Evolutionary conservation across 2,329 filamentous ascomycete genomes (phyloP), one percentile per base, ranked within the genome.

Genomic region (Monilinia polystroma): DNA sequence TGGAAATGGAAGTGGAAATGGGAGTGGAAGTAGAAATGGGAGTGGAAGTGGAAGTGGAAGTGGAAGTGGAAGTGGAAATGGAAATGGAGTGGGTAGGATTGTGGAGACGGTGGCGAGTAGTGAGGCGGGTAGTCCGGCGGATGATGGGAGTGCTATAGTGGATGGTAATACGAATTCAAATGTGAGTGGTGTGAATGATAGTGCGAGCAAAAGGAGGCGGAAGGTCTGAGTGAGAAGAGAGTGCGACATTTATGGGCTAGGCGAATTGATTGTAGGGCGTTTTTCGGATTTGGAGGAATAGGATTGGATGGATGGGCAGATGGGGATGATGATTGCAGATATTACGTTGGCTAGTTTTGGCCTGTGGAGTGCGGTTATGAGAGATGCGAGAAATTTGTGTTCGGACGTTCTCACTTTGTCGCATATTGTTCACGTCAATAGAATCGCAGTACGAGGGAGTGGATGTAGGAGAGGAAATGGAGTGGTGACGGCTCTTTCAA

Each of bases 71-170:
- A 38, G 38, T 41, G 43, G 23, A 2, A 58, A 18, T 52, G 45
- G 41, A 18, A 47, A 56, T 67, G 59, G 29, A 6, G 4, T 10
- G 38, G 43, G 58, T 10, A 67, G 69, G 32, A 66, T 73, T 51
- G 68, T 71, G 14, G 71, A 72, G 56, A 67, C 68, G n/a, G 59
- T 63, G 14, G 67, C 59, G 16, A 70, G 66, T 29, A 74, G 73
- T 57, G 69, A 69, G n/a, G 70, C 64, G 6, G 65, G 66, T 8
- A 73, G 72, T 38, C 70, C 70, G 8, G 71, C 73, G 53, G 59
- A 49, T 23, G 41, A 66, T 54, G 69, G 43, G 1, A 51, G 29
- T 32, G 68, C 18, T 2, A 35, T 45, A 2, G 29, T 35, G 26
- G 49, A 67, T 62, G 70, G 51, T 1, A 55, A 38, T n/a, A 68